These are phyloP conservation scores for Ganoderma leucocontextum DNA, from an alignment of 1,284 basidiomycete genomes.

Conservation along the genomic window DNA sequence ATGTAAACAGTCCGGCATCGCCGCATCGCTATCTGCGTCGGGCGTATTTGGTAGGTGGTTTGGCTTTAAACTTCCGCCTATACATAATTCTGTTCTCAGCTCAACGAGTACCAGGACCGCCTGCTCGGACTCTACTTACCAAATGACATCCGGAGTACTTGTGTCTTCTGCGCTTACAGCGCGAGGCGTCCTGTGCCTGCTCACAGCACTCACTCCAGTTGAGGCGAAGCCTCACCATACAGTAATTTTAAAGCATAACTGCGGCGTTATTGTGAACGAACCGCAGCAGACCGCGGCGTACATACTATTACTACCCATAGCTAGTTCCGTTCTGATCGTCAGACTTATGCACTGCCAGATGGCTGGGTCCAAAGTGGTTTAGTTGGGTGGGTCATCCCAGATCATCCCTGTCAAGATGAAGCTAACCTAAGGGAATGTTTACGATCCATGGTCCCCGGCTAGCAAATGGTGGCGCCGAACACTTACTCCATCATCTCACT, in stretches of 20 bases:
- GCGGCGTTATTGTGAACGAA: background rate
- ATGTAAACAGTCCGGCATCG: background rate
- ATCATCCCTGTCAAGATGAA: background rate
- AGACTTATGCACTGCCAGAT: background rate
- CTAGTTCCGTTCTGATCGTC: background rate
- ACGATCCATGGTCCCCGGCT: background rate
- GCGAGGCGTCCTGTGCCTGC: background rate
- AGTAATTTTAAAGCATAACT: background rate
- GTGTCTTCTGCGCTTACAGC: slow-evolving; percentile 1
- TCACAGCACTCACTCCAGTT: background rate
- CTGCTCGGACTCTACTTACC: background rate
- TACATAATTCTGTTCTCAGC: background rate
- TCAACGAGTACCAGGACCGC: background rate
- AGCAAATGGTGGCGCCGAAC: background rate
- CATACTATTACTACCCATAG: background rate
- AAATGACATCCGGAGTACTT: background rate
- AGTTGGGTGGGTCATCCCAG: background rate
- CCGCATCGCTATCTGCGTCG: background rate
- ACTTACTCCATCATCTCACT: background rate
- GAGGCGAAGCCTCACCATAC: background rate
- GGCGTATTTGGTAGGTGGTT: background rate
- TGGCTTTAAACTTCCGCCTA: slow-evolving; percentile 1
- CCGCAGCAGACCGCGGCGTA: background rate
- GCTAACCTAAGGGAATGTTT: background rate
- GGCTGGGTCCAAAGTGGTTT: background rate